phyloP scores from a whole-genome alignment of 192 early-diverging fungal genomes.

The Umbelopsis sp. region DNA sequence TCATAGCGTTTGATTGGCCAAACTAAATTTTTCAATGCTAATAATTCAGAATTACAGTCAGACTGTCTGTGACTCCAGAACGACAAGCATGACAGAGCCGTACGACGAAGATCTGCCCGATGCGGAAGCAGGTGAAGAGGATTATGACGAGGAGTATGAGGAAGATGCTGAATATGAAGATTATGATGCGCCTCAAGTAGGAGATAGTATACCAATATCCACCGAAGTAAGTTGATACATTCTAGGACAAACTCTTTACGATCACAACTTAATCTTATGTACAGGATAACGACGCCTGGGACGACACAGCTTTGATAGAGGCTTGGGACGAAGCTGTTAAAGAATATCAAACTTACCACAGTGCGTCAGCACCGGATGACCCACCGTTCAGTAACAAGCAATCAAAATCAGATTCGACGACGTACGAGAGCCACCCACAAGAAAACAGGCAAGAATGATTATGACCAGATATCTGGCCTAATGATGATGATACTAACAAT shows the following conservation, averaged over 20 bases:
- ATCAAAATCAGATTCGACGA: not conserved
- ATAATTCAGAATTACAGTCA: too few species aligned
- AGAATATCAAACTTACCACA: constrained; percentile 16
- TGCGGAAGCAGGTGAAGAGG: constrained; percentile 7
- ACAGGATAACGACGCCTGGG: constrained; percentile 11
- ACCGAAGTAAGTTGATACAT: not conserved
- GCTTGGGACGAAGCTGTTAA: constrained; percentile 13
- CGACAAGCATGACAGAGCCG: not conserved
- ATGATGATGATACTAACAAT: too few species aligned
- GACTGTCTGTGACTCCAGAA: too few species aligned
- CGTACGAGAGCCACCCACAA: not conserved
- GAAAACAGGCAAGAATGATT: not conserved
- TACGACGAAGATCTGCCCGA: constrained; percentile 2
- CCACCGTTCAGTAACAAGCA: constrained; percentile 5
- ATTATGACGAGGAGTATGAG: constrained; percentile 13
- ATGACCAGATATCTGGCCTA: too few species aligned
- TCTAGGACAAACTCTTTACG: not conserved
- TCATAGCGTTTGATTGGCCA: too few species aligned
- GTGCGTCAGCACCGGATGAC: not conserved
- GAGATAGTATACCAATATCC: not conserved
- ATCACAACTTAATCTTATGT: not conserved
- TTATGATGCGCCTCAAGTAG: not conserved
- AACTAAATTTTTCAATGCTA: too few species aligned
- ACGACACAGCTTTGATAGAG: constrained; percentile 9
- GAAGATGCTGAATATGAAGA: constrained; percentile 24